Base-by-base conservation (phyloP, 345 rosid genomes). In the Populus nigra region DNA sequence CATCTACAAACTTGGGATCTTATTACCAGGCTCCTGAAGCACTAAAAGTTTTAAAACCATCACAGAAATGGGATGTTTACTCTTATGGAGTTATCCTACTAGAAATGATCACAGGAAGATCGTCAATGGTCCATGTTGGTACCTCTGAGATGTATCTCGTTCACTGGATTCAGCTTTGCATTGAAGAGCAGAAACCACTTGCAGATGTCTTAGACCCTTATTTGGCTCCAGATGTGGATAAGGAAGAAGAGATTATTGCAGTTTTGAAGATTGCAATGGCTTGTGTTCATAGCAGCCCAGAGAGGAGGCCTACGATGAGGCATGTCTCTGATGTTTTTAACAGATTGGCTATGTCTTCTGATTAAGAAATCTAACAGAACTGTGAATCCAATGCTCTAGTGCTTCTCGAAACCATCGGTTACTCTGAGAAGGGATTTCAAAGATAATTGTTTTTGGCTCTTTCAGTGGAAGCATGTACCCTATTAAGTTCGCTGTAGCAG, bases 21-120 rank as follows among this genome's bases (percentile, higher is more conserved):
- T 85, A 85, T 71, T 96, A 96, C 82, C 97, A 90, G 81, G 98
- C 98, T 61, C 98, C 98, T 0, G 97, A 96, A 85, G 91, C 94
- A 47, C 81, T 88, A 69, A 96, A 92, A 85, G 86, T 85, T 68
- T 87, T 93, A 71, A 96, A 93, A 83, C 97, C 97, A 18, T 96
- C 99, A 4, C 98, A 96, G 79, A 96, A 92, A 83, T 96, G 99
- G 99, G 99, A 96, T 83, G 88, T 93, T 6, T 96, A 93, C 89
- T 93, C 98, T 7, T 92, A 77, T 16, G 99, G 98, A 33, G 93
- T 93, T 76, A 91, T 96, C 79, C 76, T 93, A 68, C 88, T 96
- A 33, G 99, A 92, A 83, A 75, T 93, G 89, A 90, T 96, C 69
- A 88, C 97, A 0, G 97, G 97, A 79, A 91, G 86, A 82, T 79